Evolutionary conservation across 441 rosid species (phyloP).

Genomic region (Populus trichocarpa): DNA sequence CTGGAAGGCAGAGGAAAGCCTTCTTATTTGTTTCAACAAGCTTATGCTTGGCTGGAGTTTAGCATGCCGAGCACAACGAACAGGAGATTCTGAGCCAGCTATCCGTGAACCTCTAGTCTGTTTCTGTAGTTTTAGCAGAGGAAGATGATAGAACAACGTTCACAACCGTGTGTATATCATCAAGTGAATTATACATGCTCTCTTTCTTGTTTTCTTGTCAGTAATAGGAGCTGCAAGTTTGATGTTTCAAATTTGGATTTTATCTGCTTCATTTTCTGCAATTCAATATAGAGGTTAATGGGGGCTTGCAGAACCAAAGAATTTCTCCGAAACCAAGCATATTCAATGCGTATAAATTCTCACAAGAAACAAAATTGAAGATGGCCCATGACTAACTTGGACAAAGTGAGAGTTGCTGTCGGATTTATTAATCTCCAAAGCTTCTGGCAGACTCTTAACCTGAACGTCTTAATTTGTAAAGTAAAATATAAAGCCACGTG

Average conservation of each 20-base stretch:
- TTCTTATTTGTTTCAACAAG: constrained; percentile 45
- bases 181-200: background rate
- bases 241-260: background rate
- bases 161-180: background rate
- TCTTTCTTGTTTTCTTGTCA: background rate
- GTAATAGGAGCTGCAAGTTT: background rate
- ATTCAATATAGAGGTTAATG: background rate
- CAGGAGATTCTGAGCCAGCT: constrained; percentile 50
- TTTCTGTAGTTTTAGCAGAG: background rate
- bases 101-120: background rate
- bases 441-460: background rate
- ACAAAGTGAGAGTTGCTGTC: background rate
- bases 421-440: background rate
- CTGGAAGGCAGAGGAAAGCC: constrained; percentile 65
- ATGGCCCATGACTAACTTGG: background rate
- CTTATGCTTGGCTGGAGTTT: constrained; percentile 55
- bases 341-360: background rate
- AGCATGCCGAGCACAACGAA: constrained; percentile 53
- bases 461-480: background rate
- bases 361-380: background rate
- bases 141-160: background rate
- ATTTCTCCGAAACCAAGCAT: no score
- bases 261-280: background rate
- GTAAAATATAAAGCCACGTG: background rate
- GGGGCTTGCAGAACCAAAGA: background rate